These are phyloP conservation scores for Penicillium sp. DNA, from an alignment of 2,329 filamentous ascomycete species.

Conservation along the genomic window DNA sequence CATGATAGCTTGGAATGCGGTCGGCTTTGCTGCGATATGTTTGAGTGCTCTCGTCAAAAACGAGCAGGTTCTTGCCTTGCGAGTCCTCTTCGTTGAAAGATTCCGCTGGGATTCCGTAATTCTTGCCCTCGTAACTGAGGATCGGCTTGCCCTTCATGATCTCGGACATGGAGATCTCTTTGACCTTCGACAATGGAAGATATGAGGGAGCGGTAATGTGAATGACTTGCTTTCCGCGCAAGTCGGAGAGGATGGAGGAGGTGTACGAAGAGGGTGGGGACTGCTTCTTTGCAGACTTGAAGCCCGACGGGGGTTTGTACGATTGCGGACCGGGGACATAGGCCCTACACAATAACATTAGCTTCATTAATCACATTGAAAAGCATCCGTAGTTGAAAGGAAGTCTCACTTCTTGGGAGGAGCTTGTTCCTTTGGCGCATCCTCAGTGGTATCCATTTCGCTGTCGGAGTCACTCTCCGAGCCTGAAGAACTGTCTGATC, in stretches of 20 bases:
- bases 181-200: constrained; percentile 42
- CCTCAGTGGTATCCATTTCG: constrained; percentile 22
- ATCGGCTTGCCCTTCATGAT: constrained; percentile 40
- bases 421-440: constrained; percentile 7
- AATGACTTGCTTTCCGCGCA: constrained; percentile 45
- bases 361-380: not conserved
- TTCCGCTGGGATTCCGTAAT: constrained; percentile 39
- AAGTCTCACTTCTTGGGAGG: constrained; percentile 18
- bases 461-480: constrained; percentile 16
- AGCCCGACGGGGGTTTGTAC: constrained; percentile 43
- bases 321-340: constrained; percentile 29
- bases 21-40: constrained; percentile 29
- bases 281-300: constrained; percentile 36
- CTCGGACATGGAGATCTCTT: constrained; percentile 42
- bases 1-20: constrained; percentile 32
- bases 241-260: constrained; percentile 35
- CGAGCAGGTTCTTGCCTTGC: constrained; percentile 31
- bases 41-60: constrained; percentile 35
- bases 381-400: not conserved
- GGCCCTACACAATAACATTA: constrained; percentile 10
- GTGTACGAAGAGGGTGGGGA: constrained; percentile 29
- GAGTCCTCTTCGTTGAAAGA: constrained; percentile 26
- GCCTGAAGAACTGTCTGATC: constrained; percentile 18
- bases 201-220: constrained; percentile 45
- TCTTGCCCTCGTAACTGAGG: constrained; percentile 39